Evolutionary conservation across 2,329 filamentous ascomycete genomes (phyloP).

Genomic region (Monilinia polystroma): DNA sequence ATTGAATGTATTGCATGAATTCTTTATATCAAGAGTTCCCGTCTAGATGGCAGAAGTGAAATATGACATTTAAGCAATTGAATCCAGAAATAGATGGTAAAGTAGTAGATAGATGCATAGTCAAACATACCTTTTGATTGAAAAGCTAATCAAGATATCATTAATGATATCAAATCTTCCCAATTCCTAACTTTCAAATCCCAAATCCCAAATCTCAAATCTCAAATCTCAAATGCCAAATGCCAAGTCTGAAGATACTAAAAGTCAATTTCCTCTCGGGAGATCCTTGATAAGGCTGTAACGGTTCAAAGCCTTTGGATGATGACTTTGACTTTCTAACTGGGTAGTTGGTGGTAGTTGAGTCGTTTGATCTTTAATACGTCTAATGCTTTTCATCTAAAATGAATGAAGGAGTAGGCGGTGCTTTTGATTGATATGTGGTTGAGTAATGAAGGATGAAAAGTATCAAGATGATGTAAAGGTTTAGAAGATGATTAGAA

Average conservation of each 20-base stretch:
- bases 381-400: not conserved
- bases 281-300: constrained; percentile 19
- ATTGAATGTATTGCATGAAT: not conserved
- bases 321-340: not conserved
- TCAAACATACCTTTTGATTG: not conserved
- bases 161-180: too few species aligned
- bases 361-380: too few species aligned
- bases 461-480: too few species aligned
- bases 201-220: too few species aligned
- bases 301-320: not conserved
- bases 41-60: not conserved
- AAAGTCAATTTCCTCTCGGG: not conserved
- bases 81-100: not conserved
- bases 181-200: too few species aligned
- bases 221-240: too few species aligned
- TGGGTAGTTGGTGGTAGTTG: too few species aligned
- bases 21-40: not conserved
- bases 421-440: not conserved
- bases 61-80: not conserved
- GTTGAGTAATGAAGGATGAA: too few species aligned
- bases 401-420: constrained; percentile 8
- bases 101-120: too few species aligned
- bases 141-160: too few species aligned
- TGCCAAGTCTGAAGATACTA: too few species aligned
- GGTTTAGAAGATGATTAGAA: too few species aligned